Percentiles rank a stretch among this genome's conserved stretches.
Evolutionary conservation across 139 green algal genomes (phyloP).

Genomic region (Volvox africanus): DNA sequence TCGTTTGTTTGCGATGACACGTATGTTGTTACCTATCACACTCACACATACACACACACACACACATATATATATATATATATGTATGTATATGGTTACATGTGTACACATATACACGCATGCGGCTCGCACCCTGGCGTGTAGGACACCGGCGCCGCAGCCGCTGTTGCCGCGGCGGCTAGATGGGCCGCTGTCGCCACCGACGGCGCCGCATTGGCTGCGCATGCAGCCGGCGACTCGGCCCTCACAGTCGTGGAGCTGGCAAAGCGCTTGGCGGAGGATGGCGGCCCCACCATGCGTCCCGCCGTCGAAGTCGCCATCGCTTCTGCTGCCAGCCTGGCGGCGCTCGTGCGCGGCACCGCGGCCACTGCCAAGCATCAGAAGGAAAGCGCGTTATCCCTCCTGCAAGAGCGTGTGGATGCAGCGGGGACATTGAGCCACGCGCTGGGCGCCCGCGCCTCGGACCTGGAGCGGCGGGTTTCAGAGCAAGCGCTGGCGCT

Average conservation of each 20-base stretch:
- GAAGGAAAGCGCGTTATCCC: neutral
- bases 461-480: slow-evolving; percentile 9
- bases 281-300: neutral
- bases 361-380: neutral
- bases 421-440: neutral
- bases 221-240: neutral
- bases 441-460: neutral
- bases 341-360: neutral
- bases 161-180: neutral
- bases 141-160: slow-evolving; percentile 21
- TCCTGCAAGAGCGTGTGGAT: neutral
- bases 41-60: neutral
- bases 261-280: neutral
- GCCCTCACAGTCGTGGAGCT: neutral
- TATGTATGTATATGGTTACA: no score
- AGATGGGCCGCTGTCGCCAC: neutral
- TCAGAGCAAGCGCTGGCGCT: neutral
- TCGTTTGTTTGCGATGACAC: no score
- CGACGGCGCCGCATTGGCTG: neutral
- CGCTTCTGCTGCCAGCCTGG: neutral
- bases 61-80: neutral
- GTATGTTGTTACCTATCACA: no score
- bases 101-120: no score
- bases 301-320: neutral
- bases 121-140: no score